Evolutionary conservation across 495 filamentous ascomycete genomes (phyloP), one percentile per base, ranked within the genome.

Genomic region (Xeromyces bisporus): DNA sequence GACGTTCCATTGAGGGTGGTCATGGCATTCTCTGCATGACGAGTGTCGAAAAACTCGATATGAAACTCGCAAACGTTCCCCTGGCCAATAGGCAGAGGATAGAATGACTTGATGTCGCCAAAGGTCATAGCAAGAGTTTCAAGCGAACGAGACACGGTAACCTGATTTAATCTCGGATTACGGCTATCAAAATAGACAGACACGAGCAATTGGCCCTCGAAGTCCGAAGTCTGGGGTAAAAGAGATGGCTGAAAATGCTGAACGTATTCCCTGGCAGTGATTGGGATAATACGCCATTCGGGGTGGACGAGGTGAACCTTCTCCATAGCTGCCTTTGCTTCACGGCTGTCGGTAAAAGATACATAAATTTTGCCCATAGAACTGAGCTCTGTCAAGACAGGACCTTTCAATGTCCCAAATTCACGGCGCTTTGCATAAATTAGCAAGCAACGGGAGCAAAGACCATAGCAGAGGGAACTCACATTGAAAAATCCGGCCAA

Each of bases 21-120:
- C 35, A 58, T 36, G 21, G 50, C 51, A 31, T 55, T 51, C 17
- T 51, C 46, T 0, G 53, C 50, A 23, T 54, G 44, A 18, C 43
- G 46, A 20, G 46, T 50, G 27, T 78, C 67, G 28, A 52, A 66
- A 43, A 66, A 81, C 37, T 81, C 76, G 6, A 48, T 36, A 35
- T 51, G 52, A 38, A 51, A 61, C 9, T 53, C 38, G 12, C 41
- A 34, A 16, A 47, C 36, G 16, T 47, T 53, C 18, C 55, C 46
- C 7, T 58, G 50, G 8, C 47, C 38, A 21, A 28, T 43, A 16
- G 40, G 37, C 17, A 54, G 42, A 4, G 43, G 37, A 33, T 64
- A 55, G 31, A 69, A 66, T 1, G 67, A 61, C 38, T 51, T 53
- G 14, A 81, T 43, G 28, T 64, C 56, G 3, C 73, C 73, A 37